Evolutionary conservation across 2,329 filamentous ascomycete genomes (phyloP).

Genomic region (Alternaria metachromatica): DNA sequence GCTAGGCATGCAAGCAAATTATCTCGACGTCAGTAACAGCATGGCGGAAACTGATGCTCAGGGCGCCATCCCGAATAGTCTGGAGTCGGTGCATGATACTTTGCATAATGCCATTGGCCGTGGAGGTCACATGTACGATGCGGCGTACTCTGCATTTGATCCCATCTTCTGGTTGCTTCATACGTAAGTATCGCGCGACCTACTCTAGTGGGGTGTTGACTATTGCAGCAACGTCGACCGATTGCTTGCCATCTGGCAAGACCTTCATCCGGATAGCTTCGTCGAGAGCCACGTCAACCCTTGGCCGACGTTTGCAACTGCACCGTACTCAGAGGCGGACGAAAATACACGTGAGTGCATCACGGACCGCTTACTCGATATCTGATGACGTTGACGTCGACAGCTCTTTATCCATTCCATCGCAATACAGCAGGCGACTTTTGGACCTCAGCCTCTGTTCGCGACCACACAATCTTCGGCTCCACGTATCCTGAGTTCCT

Average conservation of each 20-base stretch:
- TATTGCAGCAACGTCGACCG: background rate
- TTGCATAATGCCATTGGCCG: background rate
- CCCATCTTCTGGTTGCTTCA: background rate
- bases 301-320: background rate
- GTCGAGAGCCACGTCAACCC: background rate
- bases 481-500: slow-evolving; percentile 73
- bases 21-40: background rate
- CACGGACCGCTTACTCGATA: background rate
- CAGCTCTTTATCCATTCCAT: background rate
- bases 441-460: slow-evolving; percentile 70
- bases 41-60: background rate
- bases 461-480: slow-evolving; percentile 67
- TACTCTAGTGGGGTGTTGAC: background rate
- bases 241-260: background rate
- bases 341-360: background rate
- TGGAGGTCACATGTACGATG: background rate
- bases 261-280: background rate
- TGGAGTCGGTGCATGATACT: background rate
- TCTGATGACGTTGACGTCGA: background rate
- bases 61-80: background rate
- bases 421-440: slow-evolving; percentile 62
- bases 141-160: background rate
- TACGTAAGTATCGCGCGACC: background rate
- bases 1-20: background rate
- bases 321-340: background rate